Evolutionary conservation across 768 basidiomycete genomes (phyloP).

Genomic region (Suillus americanus): DNA sequence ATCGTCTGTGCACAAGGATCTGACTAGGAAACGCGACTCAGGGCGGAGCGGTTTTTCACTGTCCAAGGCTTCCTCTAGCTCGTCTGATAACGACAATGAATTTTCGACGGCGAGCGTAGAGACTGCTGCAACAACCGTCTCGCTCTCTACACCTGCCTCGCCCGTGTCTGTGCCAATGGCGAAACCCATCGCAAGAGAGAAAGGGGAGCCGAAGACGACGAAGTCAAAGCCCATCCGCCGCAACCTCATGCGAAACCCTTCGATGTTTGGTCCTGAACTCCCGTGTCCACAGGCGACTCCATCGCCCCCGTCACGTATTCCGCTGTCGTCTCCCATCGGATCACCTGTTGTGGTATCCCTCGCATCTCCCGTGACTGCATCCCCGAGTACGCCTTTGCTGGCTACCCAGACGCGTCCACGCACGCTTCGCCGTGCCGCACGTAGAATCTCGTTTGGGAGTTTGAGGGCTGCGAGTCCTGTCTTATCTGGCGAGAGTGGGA

Average conservation of each 20-base stretch:
- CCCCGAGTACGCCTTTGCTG: conserved; percentile 11
- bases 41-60: conserved; percentile 19
- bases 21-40: conserved; percentile 15
- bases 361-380: conserved; percentile 12
- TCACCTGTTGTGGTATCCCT: conserved; percentile 5
- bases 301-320: conserved; percentile 30
- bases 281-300: conserved; percentile 43
- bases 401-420: conserved; percentile 17
- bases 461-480: conserved; percentile 39
- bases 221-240: conserved; percentile 33
- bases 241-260: conserved; percentile 60
- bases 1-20: conserved; percentile 5
- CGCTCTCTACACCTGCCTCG: conserved; percentile 17
- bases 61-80: conserved; percentile 27
- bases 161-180: conserved; percentile 18
- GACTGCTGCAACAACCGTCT: conserved; percentile 30
- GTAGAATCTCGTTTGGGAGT: conserved; percentile 69
- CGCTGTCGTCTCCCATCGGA: conserved; percentile 24
- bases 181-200: conserved; percentile 15
- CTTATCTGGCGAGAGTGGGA: conserved; percentile 31
- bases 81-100: conserved; percentile 32
- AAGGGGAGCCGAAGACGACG: conserved; percentile 14
- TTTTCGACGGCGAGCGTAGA: conserved; percentile 32
- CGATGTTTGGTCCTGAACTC: conserved; percentile 66
- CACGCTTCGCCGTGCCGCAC: conserved; percentile 37